These are phyloP conservation scores for Larix kaempferi DNA, from an alignment of 75 land plant genomes.

Conservation along the genomic window DNA sequence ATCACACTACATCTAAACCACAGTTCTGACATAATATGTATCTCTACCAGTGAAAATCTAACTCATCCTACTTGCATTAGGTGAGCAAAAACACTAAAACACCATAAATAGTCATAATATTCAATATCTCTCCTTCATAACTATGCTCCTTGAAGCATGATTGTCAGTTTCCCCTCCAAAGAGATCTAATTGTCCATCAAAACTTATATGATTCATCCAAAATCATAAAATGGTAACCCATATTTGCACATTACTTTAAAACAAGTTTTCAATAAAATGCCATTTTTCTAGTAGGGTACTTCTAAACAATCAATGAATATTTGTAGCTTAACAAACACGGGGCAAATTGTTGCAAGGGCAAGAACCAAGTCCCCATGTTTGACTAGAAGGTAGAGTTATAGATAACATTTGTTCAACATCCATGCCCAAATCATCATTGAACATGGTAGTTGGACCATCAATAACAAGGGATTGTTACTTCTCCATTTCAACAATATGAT, in stretches of 20 bases:
- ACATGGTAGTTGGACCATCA: constrained; percentile 11
- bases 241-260: neutral
- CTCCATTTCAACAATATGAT: constrained; percentile 12
- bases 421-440: constrained; percentile 24
- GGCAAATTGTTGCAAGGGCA: constrained; percentile 57
- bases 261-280: neutral
- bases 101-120: constrained; percentile 1
- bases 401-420: constrained; percentile 12
- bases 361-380: constrained; percentile 36
- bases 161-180: neutral
- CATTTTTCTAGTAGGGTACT: neutral
- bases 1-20: neutral
- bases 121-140: neutral
- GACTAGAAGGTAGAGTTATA: constrained; percentile 11
- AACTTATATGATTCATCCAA: neutral
- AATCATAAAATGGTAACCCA: neutral
- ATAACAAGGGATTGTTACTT: constrained; percentile 12
- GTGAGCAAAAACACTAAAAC: neutral
- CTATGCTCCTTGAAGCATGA: neutral
- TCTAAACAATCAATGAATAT: neutral
- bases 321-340: constrained; percentile 29
- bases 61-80: neutral
- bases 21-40: neutral
- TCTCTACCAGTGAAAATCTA: neutral
- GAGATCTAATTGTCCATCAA: neutral